A percentile compares a stretch with the other conserved stretches of the same genome.
Conservation (phyloP, 1,284 basidiomycete genomes). For the Pulveroboletus sp. region DNA sequence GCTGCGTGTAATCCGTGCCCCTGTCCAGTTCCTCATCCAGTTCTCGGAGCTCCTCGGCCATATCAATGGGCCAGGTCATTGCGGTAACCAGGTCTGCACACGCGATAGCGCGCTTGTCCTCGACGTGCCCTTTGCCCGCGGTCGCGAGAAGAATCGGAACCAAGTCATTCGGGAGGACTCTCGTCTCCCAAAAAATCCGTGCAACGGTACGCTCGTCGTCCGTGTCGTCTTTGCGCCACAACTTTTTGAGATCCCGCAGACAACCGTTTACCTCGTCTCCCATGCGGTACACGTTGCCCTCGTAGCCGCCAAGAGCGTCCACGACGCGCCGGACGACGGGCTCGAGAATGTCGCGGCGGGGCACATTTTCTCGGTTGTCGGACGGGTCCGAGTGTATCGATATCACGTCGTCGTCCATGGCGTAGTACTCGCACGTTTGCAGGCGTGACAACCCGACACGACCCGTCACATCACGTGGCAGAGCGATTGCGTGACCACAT, state of each 20-base stretch:
- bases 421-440: background rate
- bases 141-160: constrained; percentile 82
- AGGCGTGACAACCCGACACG: constrained; percentile 26
- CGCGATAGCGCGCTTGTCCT: constrained; percentile 83
- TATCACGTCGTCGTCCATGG: constrained; percentile 39
- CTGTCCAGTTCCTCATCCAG: constrained; percentile 76
- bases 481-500: background rate
- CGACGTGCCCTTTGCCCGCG: constrained; percentile 73
- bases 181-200: constrained; percentile 83
- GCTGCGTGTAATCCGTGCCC: constrained; percentile 83
- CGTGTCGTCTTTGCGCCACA: constrained; percentile 92
- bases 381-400: constrained; percentile 41
- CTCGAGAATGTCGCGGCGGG: constrained; percentile 53
- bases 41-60: constrained; percentile 89
- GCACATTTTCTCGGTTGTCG: constrained; percentile 29
- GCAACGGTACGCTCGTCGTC: constrained; percentile 95
- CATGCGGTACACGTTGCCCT: constrained; percentile 73
- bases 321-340: constrained; percentile 72
- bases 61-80: constrained; percentile 96
- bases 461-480: constrained; percentile 33
- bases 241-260: constrained; percentile 89
- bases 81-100: constrained; percentile 89
- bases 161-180: constrained; percentile 82
- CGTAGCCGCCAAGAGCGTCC: constrained; percentile 70
- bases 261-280: constrained; percentile 86